A percentile compares a stretch with the other conserved stretches of the same genome.
Evolutionary conservation across 805 yeast genomes (phyloP).

Genomic region (Sungouiozyma ichnusensis): DNA sequence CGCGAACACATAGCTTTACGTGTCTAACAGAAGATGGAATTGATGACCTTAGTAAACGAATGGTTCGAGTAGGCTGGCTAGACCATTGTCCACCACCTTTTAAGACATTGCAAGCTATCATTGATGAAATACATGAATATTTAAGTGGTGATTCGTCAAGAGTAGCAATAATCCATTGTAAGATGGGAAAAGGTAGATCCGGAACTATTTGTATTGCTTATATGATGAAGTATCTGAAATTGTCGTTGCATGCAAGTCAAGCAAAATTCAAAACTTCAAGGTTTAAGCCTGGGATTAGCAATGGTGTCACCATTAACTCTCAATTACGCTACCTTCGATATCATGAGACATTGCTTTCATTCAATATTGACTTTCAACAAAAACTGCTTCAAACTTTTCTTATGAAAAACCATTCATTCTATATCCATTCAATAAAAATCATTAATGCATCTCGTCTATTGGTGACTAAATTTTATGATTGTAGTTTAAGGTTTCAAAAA

Average conservation of each 20-base stretch:
- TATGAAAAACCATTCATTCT: constrained; percentile 6
- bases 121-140: constrained; percentile 37
- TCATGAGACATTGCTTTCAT: constrained; percentile 28
- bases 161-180: constrained; percentile 73
- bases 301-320: constrained; percentile 62
- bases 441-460: constrained; percentile 11
- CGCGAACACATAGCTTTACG: neutral
- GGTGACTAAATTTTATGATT: constrained; percentile 4
- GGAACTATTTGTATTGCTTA: constrained; percentile 69
- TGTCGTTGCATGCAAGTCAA: constrained; percentile 38
- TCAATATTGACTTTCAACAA: constrained; percentile 7
- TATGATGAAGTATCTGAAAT: constrained; percentile 40
- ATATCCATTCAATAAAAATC: constrained; percentile 10
- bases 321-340: constrained; percentile 62
- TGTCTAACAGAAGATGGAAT: neutral
- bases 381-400: constrained; percentile 7
- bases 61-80: constrained; percentile 40
- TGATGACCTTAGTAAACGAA: neutral
- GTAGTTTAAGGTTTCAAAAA: constrained; percentile 14
- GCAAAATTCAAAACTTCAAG: constrained; percentile 45
- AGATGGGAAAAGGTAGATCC: constrained; percentile 86
- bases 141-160: constrained; percentile 28
- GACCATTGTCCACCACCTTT: constrained; percentile 77
- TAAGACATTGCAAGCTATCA: constrained; percentile 33
- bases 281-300: constrained; percentile 43